phyloP scores from a whole-genome alignment of 1,284 basidiomycete genomes.

The Cryptococcus deneoformans region DNA sequence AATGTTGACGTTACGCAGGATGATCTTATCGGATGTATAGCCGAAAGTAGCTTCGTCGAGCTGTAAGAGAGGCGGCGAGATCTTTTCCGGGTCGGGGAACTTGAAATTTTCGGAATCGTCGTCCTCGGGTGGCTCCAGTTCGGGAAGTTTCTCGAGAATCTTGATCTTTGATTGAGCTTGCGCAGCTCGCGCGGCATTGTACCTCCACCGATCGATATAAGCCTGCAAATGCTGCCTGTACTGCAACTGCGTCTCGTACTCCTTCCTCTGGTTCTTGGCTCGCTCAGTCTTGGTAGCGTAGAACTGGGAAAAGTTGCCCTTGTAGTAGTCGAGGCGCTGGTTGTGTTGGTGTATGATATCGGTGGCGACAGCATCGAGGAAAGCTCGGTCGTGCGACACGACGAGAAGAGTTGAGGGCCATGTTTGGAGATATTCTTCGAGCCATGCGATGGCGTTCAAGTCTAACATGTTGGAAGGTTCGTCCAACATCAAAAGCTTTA shows the following conservation, averaged over 20 bases:
- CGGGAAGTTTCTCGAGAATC: conserved; percentile 95
- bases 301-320: conserved; percentile 95
- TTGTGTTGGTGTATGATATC: conserved; percentile 98
- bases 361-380: conserved; percentile 94
- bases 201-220: conserved; percentile 96
- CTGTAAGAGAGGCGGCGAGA: conserved; percentile 94
- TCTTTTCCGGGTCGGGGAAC: conserved; percentile 93
- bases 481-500: conserved; percentile 80
- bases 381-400: conserved; percentile 98
- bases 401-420: conserved; percentile 94
- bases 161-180: conserved; percentile 98
- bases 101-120: conserved; percentile 89
- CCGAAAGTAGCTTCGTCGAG: conserved; percentile 90
- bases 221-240: conserved; percentile 92
- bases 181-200: conserved; percentile 89
- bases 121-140: conserved; percentile 85
- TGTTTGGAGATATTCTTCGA: conserved; percentile 92
- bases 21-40: conserved; percentile 74
- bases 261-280: conserved; percentile 83
- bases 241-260: conserved; percentile 92
- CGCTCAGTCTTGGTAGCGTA: conserved; percentile 98
- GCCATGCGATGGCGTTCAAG: conserved; percentile 57
- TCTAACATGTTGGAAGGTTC: conserved; percentile 95
- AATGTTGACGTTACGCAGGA: conserved; percentile 81
- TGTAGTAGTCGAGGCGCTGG: conserved; percentile 84